These are phyloP conservation scores for Triglochin maritima DNA, from an alignment of 106 monocot species.

Conservation along the genomic window DNA sequence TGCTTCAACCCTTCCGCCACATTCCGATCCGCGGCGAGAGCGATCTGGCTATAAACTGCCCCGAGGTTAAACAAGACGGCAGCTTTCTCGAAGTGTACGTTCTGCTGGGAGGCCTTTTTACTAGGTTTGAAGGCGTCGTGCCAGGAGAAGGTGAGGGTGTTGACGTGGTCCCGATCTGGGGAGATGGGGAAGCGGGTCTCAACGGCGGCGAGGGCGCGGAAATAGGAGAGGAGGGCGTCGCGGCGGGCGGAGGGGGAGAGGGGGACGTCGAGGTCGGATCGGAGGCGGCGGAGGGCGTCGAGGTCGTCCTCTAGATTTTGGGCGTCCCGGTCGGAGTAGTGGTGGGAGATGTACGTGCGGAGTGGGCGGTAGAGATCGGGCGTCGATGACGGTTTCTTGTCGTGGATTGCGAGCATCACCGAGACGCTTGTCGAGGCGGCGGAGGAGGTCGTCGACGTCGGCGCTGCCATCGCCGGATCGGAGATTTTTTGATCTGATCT, in stretches of 20 bases:
- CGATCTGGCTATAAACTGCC: conserved; percentile 63
- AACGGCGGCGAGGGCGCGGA: conserved; percentile 41
- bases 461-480: neutral
- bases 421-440: neutral
- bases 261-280: conserved; percentile 14
- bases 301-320: conserved; percentile 24
- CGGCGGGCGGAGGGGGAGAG: conserved; percentile 36
- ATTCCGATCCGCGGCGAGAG: conserved; percentile 32
- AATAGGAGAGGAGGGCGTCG: conserved; percentile 47
- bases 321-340: conserved; percentile 25
- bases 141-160: conserved; percentile 67
- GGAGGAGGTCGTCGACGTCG: neutral
- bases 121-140: conserved; percentile 68
- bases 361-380: conserved; percentile 43
- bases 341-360: conserved; percentile 24
- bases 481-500: too few species aligned
- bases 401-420: conserved; percentile 55
- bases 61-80: conserved; percentile 75
- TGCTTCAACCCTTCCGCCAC: conserved; percentile 34
- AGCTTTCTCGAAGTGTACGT: conserved; percentile 60
- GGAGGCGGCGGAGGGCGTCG: conserved; percentile 13
- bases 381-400: conserved; percentile 45
- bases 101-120: conserved; percentile 42
- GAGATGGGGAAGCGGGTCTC: conserved; percentile 61
- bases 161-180: conserved; percentile 23